These are phyloP conservation scores for Melastoma candidum DNA, from an alignment of 441 rosid genomes.

Conservation along the genomic window DNA sequence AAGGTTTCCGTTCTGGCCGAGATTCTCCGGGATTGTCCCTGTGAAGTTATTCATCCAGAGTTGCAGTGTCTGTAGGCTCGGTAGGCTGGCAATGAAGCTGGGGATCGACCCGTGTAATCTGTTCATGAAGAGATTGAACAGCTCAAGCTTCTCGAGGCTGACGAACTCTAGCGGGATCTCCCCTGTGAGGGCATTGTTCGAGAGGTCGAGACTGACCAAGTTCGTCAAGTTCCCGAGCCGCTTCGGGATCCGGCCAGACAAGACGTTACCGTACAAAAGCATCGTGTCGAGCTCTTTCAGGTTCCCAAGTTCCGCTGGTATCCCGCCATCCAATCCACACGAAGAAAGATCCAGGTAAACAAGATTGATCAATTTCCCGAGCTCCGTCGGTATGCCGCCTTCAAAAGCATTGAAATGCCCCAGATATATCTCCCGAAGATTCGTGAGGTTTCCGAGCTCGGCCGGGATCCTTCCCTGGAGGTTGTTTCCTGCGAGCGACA, in stretches of 20 bases:
- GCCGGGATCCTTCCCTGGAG: conserved; percentile 35
- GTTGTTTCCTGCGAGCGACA: conserved; percentile 38
- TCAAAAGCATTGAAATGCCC: conserved; percentile 33
- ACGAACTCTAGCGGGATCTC: conserved; percentile 33
- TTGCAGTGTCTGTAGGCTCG: conserved; percentile 25
- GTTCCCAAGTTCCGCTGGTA: conserved; percentile 37
- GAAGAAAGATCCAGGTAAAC: conserved; percentile 34
- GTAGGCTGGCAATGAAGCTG: conserved; percentile 28
- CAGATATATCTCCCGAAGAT: conserved; percentile 33
- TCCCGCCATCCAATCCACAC: conserved; percentile 33
- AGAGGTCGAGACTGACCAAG: conserved; percentile 38
- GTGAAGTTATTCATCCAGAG: conserved; percentile 52
- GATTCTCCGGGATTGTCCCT: conserved; percentile 32
- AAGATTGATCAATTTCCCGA: conserved; percentile 31
- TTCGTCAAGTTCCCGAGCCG: conserved; percentile 36
- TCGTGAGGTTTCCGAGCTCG: conserved; percentile 35
- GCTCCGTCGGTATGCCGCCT: conserved; percentile 38
- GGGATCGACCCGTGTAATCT: conserved; percentile 43
- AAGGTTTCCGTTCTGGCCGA: conserved; percentile 37
- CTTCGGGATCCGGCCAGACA: conserved; percentile 35
- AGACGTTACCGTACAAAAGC: conserved; percentile 28
- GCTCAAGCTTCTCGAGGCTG: conserved; percentile 30
- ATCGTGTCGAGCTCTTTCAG: conserved; percentile 29
- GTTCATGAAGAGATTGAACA: conserved; percentile 42
- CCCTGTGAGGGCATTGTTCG: conserved; percentile 34